Conservation (phyloP, 345 rosid genomes). For the Sonneratia alba region DNA sequence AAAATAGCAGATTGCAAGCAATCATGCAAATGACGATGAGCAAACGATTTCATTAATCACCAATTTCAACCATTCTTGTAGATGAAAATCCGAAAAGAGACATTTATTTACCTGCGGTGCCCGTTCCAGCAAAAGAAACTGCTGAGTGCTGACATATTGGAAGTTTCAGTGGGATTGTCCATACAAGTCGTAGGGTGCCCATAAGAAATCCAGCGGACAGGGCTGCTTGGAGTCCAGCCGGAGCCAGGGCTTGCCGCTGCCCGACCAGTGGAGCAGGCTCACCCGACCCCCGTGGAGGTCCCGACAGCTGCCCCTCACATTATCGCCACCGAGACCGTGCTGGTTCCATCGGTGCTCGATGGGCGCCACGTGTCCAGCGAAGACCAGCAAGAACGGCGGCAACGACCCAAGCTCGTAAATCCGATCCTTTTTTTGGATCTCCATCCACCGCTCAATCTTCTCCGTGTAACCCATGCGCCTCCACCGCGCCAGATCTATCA, state of each 20-base stretch:
- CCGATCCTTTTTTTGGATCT: conserved; percentile 55
- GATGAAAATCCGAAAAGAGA: neutral
- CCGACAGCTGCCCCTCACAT: conserved; percentile 69
- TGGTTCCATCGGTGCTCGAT: conserved; percentile 80
- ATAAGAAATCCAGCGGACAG: conserved; percentile 55
- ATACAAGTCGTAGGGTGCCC: conserved; percentile 69
- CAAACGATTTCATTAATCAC: neutral
- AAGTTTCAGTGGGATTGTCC: conserved; percentile 27
- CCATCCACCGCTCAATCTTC: conserved; percentile 75
- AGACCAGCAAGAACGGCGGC: conserved; percentile 64
- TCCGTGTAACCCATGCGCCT: conserved; percentile 50
- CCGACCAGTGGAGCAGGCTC: conserved; percentile 76
- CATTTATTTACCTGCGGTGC: conserved; percentile 1
- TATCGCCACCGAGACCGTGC: conserved; percentile 75
- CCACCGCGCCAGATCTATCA: conserved; percentile 65
- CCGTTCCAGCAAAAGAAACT: neutral
- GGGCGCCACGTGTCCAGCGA: conserved; percentile 66
- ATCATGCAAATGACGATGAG: neutral
- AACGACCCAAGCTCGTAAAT: conserved; percentile 69
- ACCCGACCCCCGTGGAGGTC: conserved; percentile 71
- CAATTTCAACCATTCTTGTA: neutral
- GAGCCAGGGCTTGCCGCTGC: conserved; percentile 77
- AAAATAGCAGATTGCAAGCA: too few relatives aligned
- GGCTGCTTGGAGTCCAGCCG: conserved; percentile 56
- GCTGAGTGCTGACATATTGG: neutral